Evolutionary conservation across 495 filamentous ascomycete species (phyloP).

Genomic region (Cairneyella variabilis): DNA sequence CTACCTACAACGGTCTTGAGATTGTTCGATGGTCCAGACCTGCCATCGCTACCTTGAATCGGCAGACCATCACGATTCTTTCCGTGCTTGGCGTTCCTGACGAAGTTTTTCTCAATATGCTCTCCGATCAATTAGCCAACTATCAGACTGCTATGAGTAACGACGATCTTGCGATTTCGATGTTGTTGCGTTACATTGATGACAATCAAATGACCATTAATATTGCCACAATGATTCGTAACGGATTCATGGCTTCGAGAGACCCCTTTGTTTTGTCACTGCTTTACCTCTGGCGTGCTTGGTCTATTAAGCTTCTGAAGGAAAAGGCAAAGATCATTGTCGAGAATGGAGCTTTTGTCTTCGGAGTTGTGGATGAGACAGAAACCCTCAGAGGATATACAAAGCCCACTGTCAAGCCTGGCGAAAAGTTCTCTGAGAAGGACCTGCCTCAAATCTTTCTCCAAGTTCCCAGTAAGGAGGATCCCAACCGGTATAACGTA

Average conservation of each 20-base stretch:
- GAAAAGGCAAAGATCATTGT: constrained; percentile 88
- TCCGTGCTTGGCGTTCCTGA: constrained; percentile 71
- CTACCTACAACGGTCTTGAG: constrained; percentile 67
- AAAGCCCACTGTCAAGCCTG: constrained; percentile 20
- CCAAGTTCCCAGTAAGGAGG: constrained; percentile 58
- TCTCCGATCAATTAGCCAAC: constrained; percentile 56
- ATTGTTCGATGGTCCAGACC: constrained; percentile 78
- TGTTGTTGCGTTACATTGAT: constrained; percentile 76
- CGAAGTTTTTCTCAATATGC: constrained; percentile 60
- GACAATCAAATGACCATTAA: constrained; percentile 74
- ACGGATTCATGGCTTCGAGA: constrained; percentile 67
- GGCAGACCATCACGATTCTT: constrained; percentile 83
- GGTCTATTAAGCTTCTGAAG: constrained; percentile 81
- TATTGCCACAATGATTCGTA: constrained; percentile 68
- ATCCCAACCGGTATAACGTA: constrained; percentile 48
- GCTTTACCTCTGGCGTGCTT: constrained; percentile 71
- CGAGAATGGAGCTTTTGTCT: constrained; percentile 76
- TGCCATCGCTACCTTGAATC: constrained; percentile 73
- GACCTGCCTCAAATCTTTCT: constrained; percentile 84
- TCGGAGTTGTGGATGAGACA: constrained; percentile 90
- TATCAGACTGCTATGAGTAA: constrained; percentile 67
- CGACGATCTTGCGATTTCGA: constrained; percentile 52
- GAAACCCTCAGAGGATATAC: constrained; percentile 67
- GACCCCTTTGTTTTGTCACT: constrained; percentile 84
- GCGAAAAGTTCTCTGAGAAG: constrained; percentile 29